A percentile compares a stretch with the other conserved stretches of the same genome.
Conservation (phyloP, 2,329 filamentous ascomycete genomes). For the Epichloe gansuensis region DNA sequence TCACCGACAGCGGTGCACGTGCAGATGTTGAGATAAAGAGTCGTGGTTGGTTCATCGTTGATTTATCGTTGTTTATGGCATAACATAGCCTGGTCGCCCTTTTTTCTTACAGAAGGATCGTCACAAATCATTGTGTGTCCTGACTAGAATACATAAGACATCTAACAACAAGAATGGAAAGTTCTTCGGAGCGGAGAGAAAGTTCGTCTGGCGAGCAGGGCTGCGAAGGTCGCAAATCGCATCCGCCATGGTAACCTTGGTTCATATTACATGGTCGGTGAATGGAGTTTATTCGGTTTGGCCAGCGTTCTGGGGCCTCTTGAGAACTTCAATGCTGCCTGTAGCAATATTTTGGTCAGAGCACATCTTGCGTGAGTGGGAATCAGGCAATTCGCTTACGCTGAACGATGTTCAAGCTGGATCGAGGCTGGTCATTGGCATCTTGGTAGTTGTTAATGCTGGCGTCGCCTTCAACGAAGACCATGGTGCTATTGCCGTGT, state of each 20-base stretch:
- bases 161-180: constrained; percentile 10
- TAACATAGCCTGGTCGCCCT: neutral
- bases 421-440: constrained; percentile 54
- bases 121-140: constrained; percentile 2
- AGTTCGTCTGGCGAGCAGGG: neutral
- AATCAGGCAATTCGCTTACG: constrained; percentile 42
- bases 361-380: neutral
- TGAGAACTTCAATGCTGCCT: constrained; percentile 34
- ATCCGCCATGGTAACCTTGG: neutral
- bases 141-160: constrained; percentile 9
- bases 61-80: neutral
- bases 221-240: neutral
- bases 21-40: neutral
- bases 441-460: constrained; percentile 54
- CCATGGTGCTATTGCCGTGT: constrained; percentile 45
- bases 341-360: neutral
- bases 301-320: constrained; percentile 22
- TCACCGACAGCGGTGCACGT: neutral
- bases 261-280: neutral
- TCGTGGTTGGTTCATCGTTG: neutral
- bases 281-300: constrained; percentile 11
- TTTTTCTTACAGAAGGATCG: constrained; percentile 5
- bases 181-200: constrained; percentile 11
- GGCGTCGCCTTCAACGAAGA: constrained; percentile 78
- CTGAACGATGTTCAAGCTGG: constrained; percentile 58